Base-by-base conservation (phyloP, 2,329 filamentous ascomycete species). In the Neopestalotiopsis rosae region DNA sequence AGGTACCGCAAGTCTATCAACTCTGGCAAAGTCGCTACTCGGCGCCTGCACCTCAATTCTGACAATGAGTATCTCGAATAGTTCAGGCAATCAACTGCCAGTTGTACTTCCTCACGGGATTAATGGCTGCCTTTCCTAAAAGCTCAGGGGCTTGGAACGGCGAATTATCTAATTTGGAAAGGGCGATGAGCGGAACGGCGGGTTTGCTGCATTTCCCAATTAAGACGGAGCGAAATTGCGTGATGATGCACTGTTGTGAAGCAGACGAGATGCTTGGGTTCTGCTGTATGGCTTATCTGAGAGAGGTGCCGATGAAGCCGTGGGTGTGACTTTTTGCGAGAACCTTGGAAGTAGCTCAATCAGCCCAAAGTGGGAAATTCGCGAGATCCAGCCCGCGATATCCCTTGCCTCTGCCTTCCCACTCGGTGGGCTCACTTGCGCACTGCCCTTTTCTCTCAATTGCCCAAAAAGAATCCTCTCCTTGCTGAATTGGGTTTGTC, bases 361-460 rank as follows among this genome's bases (percentile, higher is more conserved):
- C 62, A 65, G 24, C 63, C 34, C 14, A 38, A 38, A 28, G 24
- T 20, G 52, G 62, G 32, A 34, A 28, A 17, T 14, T 20, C 28
- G 67, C 34, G 64, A 69, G 67, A 42, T 45, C 65, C 67, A 57
- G 67, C 65, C 64, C 63, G 65, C 67, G 64, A 66, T 56, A 49
- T 58, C 34, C 42, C 42, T 20, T 38, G 52, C 45, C 58, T 34
- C 65, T 32, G 7, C 7, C n/a, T 67, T 38, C 34, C 34, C 30
- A 20, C 65, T 69, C 62, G 24, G 24, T 45, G 45, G 34, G 13
- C 40, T 57, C 14, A 13, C 45, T 52, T 17, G 17, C 45, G 45
- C 28, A 59, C 65, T 70, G 67, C 64, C 64, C 69, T 69, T 66
- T 69, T 68, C 68, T 72, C 66, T n/a, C 59, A 52, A 7, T 20